Conservation (phyloP, 352 stramenopile genomes). For the Aphanomyces cochlioides region DNA sequence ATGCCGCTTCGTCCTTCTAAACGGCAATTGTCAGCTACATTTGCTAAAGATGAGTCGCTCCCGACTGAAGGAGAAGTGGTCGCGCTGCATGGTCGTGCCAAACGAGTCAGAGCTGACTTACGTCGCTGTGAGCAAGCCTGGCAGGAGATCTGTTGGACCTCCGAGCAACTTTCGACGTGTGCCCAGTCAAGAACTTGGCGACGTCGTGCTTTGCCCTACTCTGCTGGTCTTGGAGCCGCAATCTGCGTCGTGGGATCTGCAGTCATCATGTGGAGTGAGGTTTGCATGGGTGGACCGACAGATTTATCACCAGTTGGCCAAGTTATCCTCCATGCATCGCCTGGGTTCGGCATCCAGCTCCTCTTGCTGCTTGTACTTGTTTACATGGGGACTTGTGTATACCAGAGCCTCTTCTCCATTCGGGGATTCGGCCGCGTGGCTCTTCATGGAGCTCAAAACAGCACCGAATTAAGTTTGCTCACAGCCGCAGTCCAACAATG, state of each 20-base stretch:
- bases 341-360: too few species aligned
- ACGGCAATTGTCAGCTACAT: slow-evolving; percentile 13
- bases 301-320: slow-evolving; percentile 35
- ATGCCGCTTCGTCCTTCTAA: background rate
- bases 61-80: slow-evolving; percentile 48
- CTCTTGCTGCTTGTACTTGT: slow-evolving; percentile 44
- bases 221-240: slow-evolving; percentile 35
- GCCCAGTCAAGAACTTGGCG: background rate
- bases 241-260: slow-evolving; percentile 47
- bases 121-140: slow-evolving; percentile 56
- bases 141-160: slow-evolving; percentile 51
- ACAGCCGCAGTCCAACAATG: slow-evolving; percentile 60
- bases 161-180: slow-evolving; percentile 35
- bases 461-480: slow-evolving; percentile 54
- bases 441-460: slow-evolving; percentile 51
- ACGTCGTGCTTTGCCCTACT: background rate
- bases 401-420: slow-evolving; percentile 58
- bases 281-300: slow-evolving; percentile 46
- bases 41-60: slow-evolving; percentile 23
- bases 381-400: slow-evolving; percentile 60
- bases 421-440: slow-evolving; percentile 48
- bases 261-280: slow-evolving; percentile 60
- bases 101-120: slow-evolving; percentile 40
- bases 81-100: slow-evolving; percentile 48
- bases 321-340: slow-evolving; percentile 28